Evolutionary conservation across 495 filamentous ascomycete species (phyloP).

Genomic region (Neurospora tetraspora): DNA sequence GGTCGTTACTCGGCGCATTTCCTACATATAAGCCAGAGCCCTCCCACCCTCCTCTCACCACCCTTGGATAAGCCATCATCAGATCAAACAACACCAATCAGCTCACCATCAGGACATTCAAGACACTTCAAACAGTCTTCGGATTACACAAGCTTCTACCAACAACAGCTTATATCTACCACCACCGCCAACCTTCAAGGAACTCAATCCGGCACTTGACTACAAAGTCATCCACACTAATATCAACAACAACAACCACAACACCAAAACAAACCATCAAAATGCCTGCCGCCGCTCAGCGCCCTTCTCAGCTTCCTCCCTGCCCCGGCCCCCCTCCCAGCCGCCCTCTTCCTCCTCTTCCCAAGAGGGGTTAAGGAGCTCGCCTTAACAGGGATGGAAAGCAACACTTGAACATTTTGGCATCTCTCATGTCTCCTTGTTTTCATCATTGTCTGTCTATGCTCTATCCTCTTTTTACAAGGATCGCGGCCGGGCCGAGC

Average conservation of each 20-base stretch:
- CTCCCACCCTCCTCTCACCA: slow-evolving; percentile 16
- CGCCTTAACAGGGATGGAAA: background rate
- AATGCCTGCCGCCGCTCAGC: slow-evolving; percentile 53
- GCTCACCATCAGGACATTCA: slow-evolving; percentile 11
- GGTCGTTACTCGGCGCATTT: slow-evolving; percentile 15
- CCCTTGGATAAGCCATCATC: slow-evolving; percentile 15
- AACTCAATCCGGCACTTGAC: background rate
- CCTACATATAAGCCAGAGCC: slow-evolving; percentile 32
- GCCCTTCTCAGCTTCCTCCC: slow-evolving; percentile 64
- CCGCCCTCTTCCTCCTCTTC: slow-evolving; percentile 72
- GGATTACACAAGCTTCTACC: background rate
- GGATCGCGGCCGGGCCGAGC: slow-evolving; percentile 11
- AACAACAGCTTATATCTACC: background rate
- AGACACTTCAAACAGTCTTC: slow-evolving; percentile 4
- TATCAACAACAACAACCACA: slow-evolving; percentile 1
- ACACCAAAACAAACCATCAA: slow-evolving; percentile 24
- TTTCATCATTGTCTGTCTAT: background rate
- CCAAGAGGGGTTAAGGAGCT: slow-evolving; percentile 48
- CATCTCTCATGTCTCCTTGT: slow-evolving; percentile 7
- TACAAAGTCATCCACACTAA: background rate
- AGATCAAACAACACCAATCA: slow-evolving; percentile 18
- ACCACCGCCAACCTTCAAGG: background rate
- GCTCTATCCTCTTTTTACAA: slow-evolving; percentile 7
- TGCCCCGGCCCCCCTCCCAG: slow-evolving; percentile 79
- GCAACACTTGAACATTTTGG: slow-evolving; percentile 6